Percentiles rank a stretch among this genome's conserved stretches.
Conservation (phyloP, 305 asterid genomes). For the Euphrasia arctica region DNA sequence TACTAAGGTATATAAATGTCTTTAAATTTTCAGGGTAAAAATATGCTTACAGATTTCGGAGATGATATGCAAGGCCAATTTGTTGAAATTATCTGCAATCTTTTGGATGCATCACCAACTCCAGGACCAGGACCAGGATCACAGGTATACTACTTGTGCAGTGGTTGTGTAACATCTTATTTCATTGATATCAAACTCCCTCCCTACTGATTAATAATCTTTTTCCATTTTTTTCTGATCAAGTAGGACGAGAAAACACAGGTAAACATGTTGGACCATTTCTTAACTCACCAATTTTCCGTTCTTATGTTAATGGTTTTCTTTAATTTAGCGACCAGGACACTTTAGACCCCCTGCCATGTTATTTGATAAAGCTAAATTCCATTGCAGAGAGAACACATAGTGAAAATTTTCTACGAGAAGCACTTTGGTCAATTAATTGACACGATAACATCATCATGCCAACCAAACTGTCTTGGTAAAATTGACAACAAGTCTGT, state of each 20-base stretch:
- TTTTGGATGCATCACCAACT: constrained; percentile 61
- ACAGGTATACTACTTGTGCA: constrained; percentile 47
- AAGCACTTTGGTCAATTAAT: constrained; percentile 79
- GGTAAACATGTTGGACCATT: background rate
- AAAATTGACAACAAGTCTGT: constrained; percentile 37
- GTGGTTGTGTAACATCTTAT: constrained; percentile 6
- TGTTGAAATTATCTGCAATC: constrained; percentile 95
- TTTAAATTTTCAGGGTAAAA: constrained; percentile 66
- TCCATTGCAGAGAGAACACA: constrained; percentile 73
- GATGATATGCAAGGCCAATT: constrained; percentile 98
- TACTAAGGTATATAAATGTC: background rate
- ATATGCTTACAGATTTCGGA: constrained; percentile 88
- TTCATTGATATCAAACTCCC: constrained; percentile 15
- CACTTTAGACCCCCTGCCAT: constrained; percentile 1
- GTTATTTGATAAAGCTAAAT: constrained; percentile 28
- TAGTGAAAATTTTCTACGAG: constrained; percentile 91
- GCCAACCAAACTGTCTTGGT: constrained; percentile 46
- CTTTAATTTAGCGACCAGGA: background rate
- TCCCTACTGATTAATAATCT: background rate
- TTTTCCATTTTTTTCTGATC: background rate
- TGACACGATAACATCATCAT: constrained; percentile 74
- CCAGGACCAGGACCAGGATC: constrained; percentile 44
- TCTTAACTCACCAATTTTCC: too few species aligned
- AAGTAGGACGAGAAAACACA: background rate
- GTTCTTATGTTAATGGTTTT: background rate